A percentile compares a stretch with the other conserved stretches of the same genome.
phyloP scores from a whole-genome alignment of 139 green algal species.

The Volvox africanus region DNA sequence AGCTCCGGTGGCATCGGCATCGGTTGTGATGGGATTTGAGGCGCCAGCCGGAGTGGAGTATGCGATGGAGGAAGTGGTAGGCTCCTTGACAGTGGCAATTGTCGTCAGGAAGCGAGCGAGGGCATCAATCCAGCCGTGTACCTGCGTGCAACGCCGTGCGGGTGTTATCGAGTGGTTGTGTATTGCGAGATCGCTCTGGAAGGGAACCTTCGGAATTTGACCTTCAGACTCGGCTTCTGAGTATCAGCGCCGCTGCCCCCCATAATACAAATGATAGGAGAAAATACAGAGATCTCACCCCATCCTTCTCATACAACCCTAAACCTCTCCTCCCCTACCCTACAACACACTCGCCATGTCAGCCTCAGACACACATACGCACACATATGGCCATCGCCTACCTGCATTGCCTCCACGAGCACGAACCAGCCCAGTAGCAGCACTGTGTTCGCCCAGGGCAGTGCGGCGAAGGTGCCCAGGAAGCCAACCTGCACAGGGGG shows the following conservation, averaged over 20 bases:
- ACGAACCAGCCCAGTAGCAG: slow-evolving; percentile 32
- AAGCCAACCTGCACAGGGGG: neutral
- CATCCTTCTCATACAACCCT: neutral
- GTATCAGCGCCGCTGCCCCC: no score
- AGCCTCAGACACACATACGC: neutral
- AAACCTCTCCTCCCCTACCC: neutral
- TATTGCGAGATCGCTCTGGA: no score
- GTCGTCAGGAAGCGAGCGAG: neutral
- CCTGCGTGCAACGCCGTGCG: neutral
- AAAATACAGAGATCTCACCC: no score
- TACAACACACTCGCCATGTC: neutral
- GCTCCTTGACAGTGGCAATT: neutral
- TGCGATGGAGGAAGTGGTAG: neutral
- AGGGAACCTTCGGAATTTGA: no score
- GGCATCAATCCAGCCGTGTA: slow-evolving; percentile 36
- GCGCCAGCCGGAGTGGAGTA: neutral
- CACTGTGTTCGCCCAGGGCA: slow-evolving; percentile 11
- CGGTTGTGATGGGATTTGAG: neutral
- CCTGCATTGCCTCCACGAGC: slow-evolving; percentile 35
- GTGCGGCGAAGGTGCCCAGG: slow-evolving; percentile 12
- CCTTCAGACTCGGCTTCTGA: no score
- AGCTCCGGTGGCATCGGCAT: neutral
- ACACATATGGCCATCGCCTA: neutral
- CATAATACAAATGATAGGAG: no score
- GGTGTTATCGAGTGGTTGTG: neutral